Conservation (phyloP, 179 eudicot genomes). For the Spergularia azorica region DNA sequence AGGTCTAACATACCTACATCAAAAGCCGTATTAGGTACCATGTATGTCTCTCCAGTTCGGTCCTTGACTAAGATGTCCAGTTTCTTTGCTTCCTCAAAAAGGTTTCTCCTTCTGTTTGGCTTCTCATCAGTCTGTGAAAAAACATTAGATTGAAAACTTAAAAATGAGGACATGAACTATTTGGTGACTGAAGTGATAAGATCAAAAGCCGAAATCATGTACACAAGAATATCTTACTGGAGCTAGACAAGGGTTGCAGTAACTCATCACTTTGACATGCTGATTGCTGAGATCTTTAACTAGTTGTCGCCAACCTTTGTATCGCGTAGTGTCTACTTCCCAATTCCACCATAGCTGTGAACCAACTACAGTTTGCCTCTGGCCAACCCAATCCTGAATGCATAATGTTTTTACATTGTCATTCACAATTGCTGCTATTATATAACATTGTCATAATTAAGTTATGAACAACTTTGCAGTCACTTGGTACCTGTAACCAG, state of each 20-base stretch:
- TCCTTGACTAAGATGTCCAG: conserved; percentile 82
- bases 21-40: conserved; percentile 97
- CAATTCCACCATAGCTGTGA: conserved; percentile 99
- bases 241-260: conserved; percentile 95
- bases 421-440: too few species aligned
- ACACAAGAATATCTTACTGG: conserved; percentile 49
- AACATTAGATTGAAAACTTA: not conserved
- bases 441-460: too few species aligned
- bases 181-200: not conserved
- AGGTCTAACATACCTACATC: conserved; percentile 97
- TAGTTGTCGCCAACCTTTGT: conserved; percentile 74
- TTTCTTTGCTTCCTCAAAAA: conserved; percentile 83
- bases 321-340: conserved; percentile 82
- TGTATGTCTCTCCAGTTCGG: conserved; percentile 67
- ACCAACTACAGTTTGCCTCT: conserved; percentile 85
- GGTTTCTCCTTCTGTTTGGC: conserved; percentile 60
- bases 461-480: too few species aligned
- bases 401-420: too few species aligned
- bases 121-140: conserved; percentile 64
- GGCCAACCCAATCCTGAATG: conserved; percentile 92
- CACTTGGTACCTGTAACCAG: conserved; percentile 83
- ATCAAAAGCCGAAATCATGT: too few species aligned
- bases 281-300: conserved; percentile 57
- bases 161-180: not conserved
- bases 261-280: conserved; percentile 84